These are phyloP conservation scores for Candida sp. DNA, from an alignment of 1,139 yeast genomes.

Conservation along the genomic window DNA sequence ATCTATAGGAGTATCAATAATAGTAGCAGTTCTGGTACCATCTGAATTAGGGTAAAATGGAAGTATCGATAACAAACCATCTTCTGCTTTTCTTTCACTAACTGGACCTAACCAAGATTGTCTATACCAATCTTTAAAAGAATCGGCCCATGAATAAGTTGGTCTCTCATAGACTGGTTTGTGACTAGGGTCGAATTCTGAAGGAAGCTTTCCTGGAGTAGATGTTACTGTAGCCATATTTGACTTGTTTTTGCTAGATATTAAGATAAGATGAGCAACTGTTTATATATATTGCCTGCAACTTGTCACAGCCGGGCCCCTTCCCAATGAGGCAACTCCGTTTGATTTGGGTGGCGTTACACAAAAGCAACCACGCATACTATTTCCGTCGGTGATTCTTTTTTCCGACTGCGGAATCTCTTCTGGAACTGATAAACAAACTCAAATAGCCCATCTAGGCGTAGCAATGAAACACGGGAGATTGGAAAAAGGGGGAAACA, in stretches of 20 bases:
- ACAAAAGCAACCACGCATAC: background rate
- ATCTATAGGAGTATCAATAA: constrained; percentile 46
- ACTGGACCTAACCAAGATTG: constrained; percentile 22
- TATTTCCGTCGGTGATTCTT: background rate
- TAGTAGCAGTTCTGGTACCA: constrained; percentile 44
- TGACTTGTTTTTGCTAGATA: no score
- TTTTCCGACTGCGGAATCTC: no score
- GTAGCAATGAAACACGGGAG: no score
- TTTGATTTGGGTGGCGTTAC: background rate
- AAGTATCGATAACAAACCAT: constrained; percentile 37
- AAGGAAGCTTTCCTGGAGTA: background rate
- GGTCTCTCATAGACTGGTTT: constrained; percentile 9
- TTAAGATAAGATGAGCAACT: no score
- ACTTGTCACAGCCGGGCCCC: no score
- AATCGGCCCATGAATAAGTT: constrained; percentile 24
- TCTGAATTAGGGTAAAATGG: constrained; percentile 60
- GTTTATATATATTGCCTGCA: no score
- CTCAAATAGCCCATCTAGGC: no score
- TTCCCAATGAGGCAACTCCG: background rate
- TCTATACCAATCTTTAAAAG: constrained; percentile 37
- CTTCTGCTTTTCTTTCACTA: constrained; percentile 29
- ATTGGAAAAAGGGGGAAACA: no score
- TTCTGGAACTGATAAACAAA: no score
- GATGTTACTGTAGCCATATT: background rate
- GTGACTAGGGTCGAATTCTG: background rate